A percentile compares a stretch with the other conserved stretches of the same genome.
Conservation (phyloP, 768 basidiomycete species). For the Dioszegia hungarica region DNA sequence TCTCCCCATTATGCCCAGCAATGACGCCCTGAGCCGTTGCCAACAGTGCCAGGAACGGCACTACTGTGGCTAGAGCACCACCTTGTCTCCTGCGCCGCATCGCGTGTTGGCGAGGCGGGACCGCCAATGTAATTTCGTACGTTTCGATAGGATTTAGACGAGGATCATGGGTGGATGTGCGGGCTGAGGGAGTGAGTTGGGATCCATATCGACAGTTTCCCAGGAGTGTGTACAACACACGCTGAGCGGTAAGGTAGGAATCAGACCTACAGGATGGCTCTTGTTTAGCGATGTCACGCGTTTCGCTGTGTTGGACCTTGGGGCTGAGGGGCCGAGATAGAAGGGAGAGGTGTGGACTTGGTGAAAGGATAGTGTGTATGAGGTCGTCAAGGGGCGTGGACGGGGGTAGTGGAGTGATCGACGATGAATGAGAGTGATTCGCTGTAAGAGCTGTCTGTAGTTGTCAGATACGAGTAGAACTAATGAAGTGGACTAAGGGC, state of each 20-base stretch:
- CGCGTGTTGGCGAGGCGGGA: neutral
- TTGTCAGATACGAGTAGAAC: neutral
- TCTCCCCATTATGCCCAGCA: neutral
- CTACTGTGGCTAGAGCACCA: neutral
- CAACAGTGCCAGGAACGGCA: neutral
- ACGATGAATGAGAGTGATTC: neutral
- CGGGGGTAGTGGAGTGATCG: neutral
- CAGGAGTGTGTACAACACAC: neutral
- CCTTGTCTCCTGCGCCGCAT: neutral
- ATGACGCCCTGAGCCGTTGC: neutral
- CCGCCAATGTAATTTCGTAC: neutral
- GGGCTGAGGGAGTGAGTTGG: neutral
- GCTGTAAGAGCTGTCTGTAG: constrained; percentile 2
- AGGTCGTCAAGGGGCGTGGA: neutral
- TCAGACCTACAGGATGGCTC: too few species aligned
- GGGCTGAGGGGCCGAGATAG: neutral
- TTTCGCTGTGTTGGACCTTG: neutral
- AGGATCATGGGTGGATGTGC: neutral
- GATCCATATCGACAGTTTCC: neutral
- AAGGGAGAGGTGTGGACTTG: neutral
- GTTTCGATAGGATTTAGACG: neutral
- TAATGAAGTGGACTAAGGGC: too few species aligned
- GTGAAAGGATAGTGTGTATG: constrained; percentile 5
- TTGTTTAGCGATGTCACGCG: neutral
- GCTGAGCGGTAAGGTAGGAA: too few species aligned